These are phyloP conservation scores for Hypocreales sp. DNA, from an alignment of 2,329 filamentous ascomycete genomes.

Conservation along the genomic window DNA sequence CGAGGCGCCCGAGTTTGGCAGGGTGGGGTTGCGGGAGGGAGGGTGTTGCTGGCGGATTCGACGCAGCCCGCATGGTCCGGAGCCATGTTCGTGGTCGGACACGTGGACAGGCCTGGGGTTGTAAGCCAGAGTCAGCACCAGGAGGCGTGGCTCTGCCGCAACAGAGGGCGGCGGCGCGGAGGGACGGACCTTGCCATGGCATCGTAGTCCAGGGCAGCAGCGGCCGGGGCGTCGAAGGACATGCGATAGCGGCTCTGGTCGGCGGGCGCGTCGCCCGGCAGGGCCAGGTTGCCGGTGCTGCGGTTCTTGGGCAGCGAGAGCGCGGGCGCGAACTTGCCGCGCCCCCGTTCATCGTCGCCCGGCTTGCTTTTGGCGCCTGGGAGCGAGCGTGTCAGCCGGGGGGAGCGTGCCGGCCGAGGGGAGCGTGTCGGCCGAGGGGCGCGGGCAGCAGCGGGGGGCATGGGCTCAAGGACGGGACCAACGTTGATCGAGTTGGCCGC, in stretches of 20 bases:
- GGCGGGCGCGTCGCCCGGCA: constrained; percentile 27
- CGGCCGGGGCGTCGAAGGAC: constrained; percentile 59
- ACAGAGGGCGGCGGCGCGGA: too few relatives aligned
- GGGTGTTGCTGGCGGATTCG: constrained; percentile 80
- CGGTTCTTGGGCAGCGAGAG: constrained; percentile 46
- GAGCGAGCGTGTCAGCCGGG: constrained; percentile 8
- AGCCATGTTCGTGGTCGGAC: constrained; percentile 73
- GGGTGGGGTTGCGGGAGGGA: constrained; percentile 44
- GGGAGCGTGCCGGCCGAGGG: background rate
- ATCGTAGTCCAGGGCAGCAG: constrained; percentile 46
- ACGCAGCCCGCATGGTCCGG: constrained; percentile 73
- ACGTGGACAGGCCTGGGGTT: constrained; percentile 64
- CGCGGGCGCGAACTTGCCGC: constrained; percentile 28
- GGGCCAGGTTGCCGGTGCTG: constrained; percentile 46
- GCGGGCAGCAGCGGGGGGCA: too few relatives aligned
- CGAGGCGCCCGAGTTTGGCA: constrained; percentile 46
- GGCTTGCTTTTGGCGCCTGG: constrained; percentile 17
- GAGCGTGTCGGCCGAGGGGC: background rate
- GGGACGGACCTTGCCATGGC: constrained; percentile 63
- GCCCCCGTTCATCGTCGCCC: constrained; percentile 22
- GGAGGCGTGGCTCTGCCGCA: too few relatives aligned
- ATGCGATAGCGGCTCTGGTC: constrained; percentile 52
- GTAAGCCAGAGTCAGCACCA: too few relatives aligned
- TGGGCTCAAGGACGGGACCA: too few relatives aligned
- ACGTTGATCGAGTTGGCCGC: constrained; percentile 24